Evolutionary conservation across 371 early-diverging fungal species (phyloP), one percentile per base, ranked within the genome.

Genomic region (Capillidium heterosporum): DNA sequence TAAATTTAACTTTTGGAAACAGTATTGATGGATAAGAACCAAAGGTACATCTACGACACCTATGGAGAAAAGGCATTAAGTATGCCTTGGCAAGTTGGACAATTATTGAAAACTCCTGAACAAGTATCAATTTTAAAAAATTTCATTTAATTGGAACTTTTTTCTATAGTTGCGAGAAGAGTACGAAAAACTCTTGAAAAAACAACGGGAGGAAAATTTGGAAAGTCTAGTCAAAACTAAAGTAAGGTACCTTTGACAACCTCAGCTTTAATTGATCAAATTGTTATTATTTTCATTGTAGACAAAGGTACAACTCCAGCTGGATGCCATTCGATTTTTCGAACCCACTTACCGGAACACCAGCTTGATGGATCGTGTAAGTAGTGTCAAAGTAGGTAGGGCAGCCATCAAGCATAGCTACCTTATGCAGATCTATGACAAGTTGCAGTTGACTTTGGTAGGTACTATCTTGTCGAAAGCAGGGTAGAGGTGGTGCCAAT

Each of bases 41-140:
- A 78, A 56, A 77, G 97, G 48, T 76, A 81, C 10, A 79, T 88
- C 31, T 98, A 98, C 65, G 96, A 99, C 65, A 76, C 74, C 23
- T 91, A 91, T 55, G 97, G 97, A 11, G 85, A 82, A 57, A 79
- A 88, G 58, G 96, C 89, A 13, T 60, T 92, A 13, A 71, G 69
- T 27, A 74, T 76, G 26, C 72, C 69, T 49, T 82, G 80, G 84
- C 89, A 87, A 31, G 70, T 94, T 3, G 85, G 89, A 21, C 77
- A 75, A 27, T 72, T 76, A 47, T 70, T 78, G 48, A 84, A 87
- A 60, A 78, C 93, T 19, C 74, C 82, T 29, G 84, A 89, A 59
- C 89, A 93, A 73, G 87, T 84, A 68, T 29, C 63, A 17, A 1
- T 21, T 24, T 17, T 2, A 23, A 57, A 19, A 50, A 39, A 0